Evolutionary conservation across 1,139 yeast genomes (phyloP).

Genomic region (Sugiyamaella neomexicana): DNA sequence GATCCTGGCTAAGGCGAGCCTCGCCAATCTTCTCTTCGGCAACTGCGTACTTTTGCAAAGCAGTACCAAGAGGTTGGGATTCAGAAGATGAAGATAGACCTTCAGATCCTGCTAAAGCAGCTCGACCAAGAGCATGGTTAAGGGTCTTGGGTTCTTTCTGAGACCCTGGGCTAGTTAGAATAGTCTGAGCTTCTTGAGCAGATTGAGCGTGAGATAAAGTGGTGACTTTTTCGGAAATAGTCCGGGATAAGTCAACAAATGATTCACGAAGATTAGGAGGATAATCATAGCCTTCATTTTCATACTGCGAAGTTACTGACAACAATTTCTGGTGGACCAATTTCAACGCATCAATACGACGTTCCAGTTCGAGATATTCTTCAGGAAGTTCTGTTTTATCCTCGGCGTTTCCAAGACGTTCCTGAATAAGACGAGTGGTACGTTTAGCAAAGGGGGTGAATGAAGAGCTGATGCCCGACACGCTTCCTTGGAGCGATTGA

Average conservation of each 20-base stretch:
- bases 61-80: slow-evolving; percentile 48
- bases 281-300: slow-evolving; percentile 79
- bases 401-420: slow-evolving; percentile 72
- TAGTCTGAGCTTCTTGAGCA: slow-evolving; percentile 82
- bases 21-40: slow-evolving; percentile 73
- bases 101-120: slow-evolving; percentile 57
- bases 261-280: slow-evolving; percentile 76
- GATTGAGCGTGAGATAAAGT: slow-evolving; percentile 73
- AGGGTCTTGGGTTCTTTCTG: slow-evolving; percentile 78
- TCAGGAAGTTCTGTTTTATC: slow-evolving; percentile 81
- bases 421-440: slow-evolving; percentile 77
- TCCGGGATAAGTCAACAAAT: slow-evolving; percentile 69
- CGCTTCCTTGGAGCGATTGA: slow-evolving; percentile 40
- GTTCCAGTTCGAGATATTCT: slow-evolving; percentile 75
- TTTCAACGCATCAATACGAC: slow-evolving; percentile 72
- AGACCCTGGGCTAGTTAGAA: slow-evolving; percentile 56
- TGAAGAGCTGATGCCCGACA: slow-evolving; percentile 42
- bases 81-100: slow-evolving; percentile 45
- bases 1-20: slow-evolving; percentile 82
- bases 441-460: slow-evolving; percentile 72
- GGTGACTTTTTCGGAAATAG: slow-evolving; percentile 62
- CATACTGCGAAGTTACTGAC: slow-evolving; percentile 70
- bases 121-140: slow-evolving; percentile 80
- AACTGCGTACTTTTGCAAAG: slow-evolving; percentile 52
- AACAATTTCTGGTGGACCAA: slow-evolving; percentile 69